phyloP scores from a whole-genome alignment of 257 asterid species.

The Plantago ovata region DNA sequence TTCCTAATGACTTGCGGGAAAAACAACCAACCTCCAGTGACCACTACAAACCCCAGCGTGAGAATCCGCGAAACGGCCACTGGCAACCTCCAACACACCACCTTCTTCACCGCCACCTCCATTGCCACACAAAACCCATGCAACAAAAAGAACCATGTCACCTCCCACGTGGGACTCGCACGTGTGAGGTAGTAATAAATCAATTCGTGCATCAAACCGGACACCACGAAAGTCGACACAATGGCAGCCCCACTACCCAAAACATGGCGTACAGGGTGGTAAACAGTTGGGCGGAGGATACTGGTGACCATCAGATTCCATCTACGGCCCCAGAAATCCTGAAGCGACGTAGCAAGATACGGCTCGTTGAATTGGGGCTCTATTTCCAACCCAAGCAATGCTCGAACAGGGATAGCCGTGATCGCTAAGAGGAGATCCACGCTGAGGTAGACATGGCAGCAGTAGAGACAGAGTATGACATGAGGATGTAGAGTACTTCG shows the following conservation, averaged over 20 bases:
- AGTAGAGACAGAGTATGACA: conserved; percentile 25
- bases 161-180: conserved; percentile 71
- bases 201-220: conserved; percentile 80
- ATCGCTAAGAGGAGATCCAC: conserved; percentile 34
- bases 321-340: conserved; percentile 69
- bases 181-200: conserved; percentile 49
- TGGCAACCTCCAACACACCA: conserved; percentile 29
- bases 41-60: conserved; percentile 56
- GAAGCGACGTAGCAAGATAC: conserved; percentile 64
- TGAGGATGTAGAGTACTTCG: conserved; percentile 16
- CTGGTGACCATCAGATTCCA: conserved; percentile 67
- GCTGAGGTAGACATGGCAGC: conserved; percentile 39
- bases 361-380: conserved; percentile 72
- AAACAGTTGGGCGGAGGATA: conserved; percentile 44
- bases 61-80: conserved; percentile 43
- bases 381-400: conserved; percentile 43
- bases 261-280: conserved; percentile 37
- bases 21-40: conserved; percentile 56
- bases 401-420: conserved; percentile 37
- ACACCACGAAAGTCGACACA: conserved; percentile 49
- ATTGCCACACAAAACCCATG: conserved; percentile 48
- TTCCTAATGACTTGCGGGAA: conserved; percentile 54
- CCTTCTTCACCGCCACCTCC: conserved; percentile 44
- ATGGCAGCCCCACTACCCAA: conserved; percentile 24
- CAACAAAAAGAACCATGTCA: conserved; percentile 58